Percentiles rank a stretch among this genome's conserved stretches.
Evolutionary conservation across 2,329 filamentous ascomycete species (phyloP).

Genomic region (Colletotrichum endophyticum): DNA sequence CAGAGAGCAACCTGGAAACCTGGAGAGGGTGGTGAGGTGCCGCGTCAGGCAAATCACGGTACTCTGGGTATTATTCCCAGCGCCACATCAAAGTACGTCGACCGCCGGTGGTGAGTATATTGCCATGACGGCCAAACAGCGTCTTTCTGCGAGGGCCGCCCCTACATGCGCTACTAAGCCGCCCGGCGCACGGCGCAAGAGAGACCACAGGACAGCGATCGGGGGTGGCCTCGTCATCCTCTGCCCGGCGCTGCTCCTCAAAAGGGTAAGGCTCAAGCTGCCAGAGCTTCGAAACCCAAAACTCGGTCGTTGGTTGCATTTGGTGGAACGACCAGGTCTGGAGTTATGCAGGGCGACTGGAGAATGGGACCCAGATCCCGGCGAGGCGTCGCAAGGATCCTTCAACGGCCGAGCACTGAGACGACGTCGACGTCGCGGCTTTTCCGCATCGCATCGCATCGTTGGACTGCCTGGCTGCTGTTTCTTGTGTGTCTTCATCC

Average conservation of each 20-base stretch:
- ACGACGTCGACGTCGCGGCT: conserved; percentile 7
- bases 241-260: neutral
- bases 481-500: neutral
- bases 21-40: conserved; percentile 3
- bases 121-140: neutral
- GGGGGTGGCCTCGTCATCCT: conserved; percentile 17
- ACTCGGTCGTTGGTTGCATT: conserved; percentile 17
- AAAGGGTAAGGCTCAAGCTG: conserved; percentile 16
- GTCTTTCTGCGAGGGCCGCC: neutral
- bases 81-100: conserved; percentile 11
- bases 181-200: neutral
- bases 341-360: conserved; percentile 13
- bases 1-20: neutral
- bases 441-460: neutral
- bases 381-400: conserved; percentile 13
- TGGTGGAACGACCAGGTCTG: conserved; percentile 18
- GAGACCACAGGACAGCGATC: neutral
- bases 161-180: neutral
- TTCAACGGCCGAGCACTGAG: conserved; percentile 7
- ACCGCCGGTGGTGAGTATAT: conserved; percentile 5
- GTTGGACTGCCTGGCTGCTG: neutral
- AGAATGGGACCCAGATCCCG: conserved; percentile 4
- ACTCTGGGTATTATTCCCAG: neutral
- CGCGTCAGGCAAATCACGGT: conserved; percentile 11
- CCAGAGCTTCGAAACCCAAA: conserved; percentile 21